A percentile compares a stretch with the other conserved stretches of the same genome.
Evolutionary conservation across 176 grass and related monocot genomes (phyloP).

Genomic region (Pontederia crassipes): DNA sequence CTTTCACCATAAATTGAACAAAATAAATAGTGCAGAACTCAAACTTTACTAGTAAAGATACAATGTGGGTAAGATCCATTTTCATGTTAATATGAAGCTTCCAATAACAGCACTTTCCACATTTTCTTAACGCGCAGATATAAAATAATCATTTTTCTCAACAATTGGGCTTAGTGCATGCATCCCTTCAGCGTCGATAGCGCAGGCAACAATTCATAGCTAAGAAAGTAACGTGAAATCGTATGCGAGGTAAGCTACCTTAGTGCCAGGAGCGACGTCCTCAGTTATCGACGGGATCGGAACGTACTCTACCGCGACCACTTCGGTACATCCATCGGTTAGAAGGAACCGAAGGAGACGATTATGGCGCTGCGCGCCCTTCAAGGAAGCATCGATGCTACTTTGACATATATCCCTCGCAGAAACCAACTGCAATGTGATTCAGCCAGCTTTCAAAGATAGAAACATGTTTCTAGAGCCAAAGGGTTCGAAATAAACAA

Average conservation of each 20-base stretch:
- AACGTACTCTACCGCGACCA: slow-evolving; percentile 61
- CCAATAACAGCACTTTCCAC: too few species aligned
- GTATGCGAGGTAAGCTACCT: slow-evolving; percentile 33
- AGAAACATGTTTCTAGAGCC: neutral
- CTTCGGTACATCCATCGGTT: slow-evolving; percentile 63
- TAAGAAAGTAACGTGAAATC: neutral
- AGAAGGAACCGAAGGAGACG: slow-evolving; percentile 55
- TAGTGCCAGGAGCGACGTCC: slow-evolving; percentile 68
- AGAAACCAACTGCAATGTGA: slow-evolving; percentile 47
- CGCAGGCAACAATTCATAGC: too few species aligned
- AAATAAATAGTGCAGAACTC: too few species aligned
- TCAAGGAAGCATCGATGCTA: slow-evolving; percentile 57
- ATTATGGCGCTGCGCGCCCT: slow-evolving; percentile 29
- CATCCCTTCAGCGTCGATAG: too few species aligned
- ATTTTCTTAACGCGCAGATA: too few species aligned
- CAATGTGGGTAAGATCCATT: too few species aligned
- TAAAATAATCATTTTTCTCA: too few species aligned
- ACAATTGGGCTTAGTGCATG: too few species aligned
- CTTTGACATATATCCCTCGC: slow-evolving; percentile 69
- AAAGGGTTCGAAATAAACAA: too few species aligned
- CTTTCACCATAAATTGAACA: too few species aligned
- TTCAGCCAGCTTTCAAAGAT: neutral
- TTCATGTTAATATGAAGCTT: too few species aligned
- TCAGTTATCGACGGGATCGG: slow-evolving; percentile 53
- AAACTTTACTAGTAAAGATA: too few species aligned